phyloP scores from a whole-genome alignment of 2,329 filamentous ascomycete species.

The Xylariaceae sp. region DNA sequence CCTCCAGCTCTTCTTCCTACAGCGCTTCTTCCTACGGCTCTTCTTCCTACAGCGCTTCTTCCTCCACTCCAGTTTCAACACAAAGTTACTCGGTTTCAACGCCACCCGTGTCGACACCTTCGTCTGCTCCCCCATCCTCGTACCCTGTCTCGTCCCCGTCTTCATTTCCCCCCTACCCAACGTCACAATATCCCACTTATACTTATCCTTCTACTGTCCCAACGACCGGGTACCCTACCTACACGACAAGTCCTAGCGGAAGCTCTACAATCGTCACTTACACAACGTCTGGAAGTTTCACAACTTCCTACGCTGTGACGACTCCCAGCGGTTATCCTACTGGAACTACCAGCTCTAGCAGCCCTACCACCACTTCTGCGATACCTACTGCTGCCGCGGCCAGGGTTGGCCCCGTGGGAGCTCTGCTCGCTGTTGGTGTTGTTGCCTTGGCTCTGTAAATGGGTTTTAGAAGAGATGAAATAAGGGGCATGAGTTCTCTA shows the following conservation, averaged over 20 bases:
- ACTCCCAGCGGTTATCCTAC: neutral
- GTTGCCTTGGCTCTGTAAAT: conserved; percentile 13
- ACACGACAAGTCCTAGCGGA: neutral
- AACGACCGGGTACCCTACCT: neutral
- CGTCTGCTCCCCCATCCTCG: conserved; percentile 39
- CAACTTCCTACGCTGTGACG: neutral
- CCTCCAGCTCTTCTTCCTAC: neutral
- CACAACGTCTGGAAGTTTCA: neutral
- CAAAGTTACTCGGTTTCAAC: neutral
- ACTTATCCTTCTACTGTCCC: neutral
- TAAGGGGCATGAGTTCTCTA: neutral
- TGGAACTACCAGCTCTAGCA: conserved; percentile 2
- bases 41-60: conserved; percentile 4
- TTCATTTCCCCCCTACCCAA: neutral
- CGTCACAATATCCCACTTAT: conserved; percentile 1
- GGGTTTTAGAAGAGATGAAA: neutral
- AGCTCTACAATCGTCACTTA: conserved; percentile 8
- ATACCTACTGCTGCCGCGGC: conserved; percentile 14
- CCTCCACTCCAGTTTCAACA: neutral
- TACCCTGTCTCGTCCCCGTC: conserved; percentile 39
- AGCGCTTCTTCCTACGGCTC: conserved; percentile 6
- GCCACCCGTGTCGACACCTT: conserved; percentile 26
- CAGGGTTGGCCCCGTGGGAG: conserved; percentile 12
- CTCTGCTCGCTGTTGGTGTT: conserved; percentile 10
- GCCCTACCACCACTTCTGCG: neutral